Base-by-base conservation (phyloP, 148 eudicot genomes). In the Polygonum maritimum region DNA sequence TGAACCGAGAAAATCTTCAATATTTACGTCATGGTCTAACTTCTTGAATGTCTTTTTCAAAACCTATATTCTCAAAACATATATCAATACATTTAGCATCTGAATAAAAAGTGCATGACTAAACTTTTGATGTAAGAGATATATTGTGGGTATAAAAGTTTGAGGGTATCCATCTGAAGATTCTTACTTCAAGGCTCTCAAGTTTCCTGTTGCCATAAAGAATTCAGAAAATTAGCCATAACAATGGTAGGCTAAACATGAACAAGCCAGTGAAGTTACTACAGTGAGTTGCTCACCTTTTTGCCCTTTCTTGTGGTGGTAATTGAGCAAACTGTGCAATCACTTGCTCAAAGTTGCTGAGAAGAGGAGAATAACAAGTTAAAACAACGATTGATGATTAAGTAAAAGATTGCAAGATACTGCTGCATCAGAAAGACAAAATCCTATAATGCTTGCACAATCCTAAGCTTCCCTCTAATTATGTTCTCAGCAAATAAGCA, bases 141-240 rank as follows among this genome's bases (percentile, higher is more conserved):
- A 71, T 35, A 47, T 51, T 76, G 52, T 15, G 63, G n/a, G 60
- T 33, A 60, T 15, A 19, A 48, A 60, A 63, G 44, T 48, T 74
- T 47, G 40, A 4, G 31, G 54, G 22, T 22, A 55, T 38, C 44
- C 13, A n/a, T 71, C 71, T 78, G 69, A 80, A 35, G 41, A 79
- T 62, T 80, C 98, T 87, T 88, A 94, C 98, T 82, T 94, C 96
- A 74, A 94, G 96, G 84, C 92, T 85, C 89, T 94, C 98, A 86
- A 94, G 54, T 82, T 92, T 95, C 90, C 98, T 91, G 94, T 77
- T 69, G n/a, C 83, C 89, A 55, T 49, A 36, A 80, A 76, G 75
- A 38, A 14, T 19, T 22, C 81, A 82, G 48, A 48, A 48, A 69
- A 60, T 84, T 48, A 82, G 73, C 60, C 70, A 19, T 67, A 75